A percentile compares a stretch with the other conserved stretches of the same genome.
phyloP scores from a whole-genome alignment of 2,329 filamentous ascomycete species.

The Aspergillus hiratsukae region DNA sequence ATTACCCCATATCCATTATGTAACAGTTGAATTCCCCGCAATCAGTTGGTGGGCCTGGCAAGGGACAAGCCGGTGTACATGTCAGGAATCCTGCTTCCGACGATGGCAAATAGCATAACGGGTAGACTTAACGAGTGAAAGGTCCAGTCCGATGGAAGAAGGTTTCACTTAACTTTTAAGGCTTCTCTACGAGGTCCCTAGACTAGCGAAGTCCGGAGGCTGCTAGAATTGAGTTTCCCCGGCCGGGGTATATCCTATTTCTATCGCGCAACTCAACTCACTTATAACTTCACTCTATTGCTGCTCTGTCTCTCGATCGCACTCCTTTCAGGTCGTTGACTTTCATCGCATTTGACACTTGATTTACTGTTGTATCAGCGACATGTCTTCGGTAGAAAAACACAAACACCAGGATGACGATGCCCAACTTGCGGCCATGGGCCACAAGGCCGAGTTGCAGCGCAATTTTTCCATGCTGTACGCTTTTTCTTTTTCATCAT shows the following conservation, averaged over 20 bases:
- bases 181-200: too few relatives aligned
- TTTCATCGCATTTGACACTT: neutral
- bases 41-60: constrained; percentile 11
- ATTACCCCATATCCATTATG: constrained; percentile 24
- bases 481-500: constrained; percentile 4
- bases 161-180: neutral
- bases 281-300: neutral
- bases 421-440: constrained; percentile 51
- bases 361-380: neutral
- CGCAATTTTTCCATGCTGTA: constrained; percentile 54
- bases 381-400: constrained; percentile 14
- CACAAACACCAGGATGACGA: constrained; percentile 37
- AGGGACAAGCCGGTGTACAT: neutral
- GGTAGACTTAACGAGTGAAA: neutral
- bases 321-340: neutral
- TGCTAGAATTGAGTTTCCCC: neutral
- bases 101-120: neutral
- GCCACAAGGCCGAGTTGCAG: constrained; percentile 55
- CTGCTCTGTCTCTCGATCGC: neutral
- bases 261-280: neutral
- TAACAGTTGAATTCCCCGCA: constrained; percentile 12
- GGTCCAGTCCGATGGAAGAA: neutral
- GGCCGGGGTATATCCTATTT: neutral
- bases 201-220: too few relatives aligned
- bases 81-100: neutral